Evolutionary conservation across 2,329 filamentous ascomycete genomes (phyloP), one percentile per base, ranked within the genome.

Genomic region (Aspergillus fumigatus): DNA sequence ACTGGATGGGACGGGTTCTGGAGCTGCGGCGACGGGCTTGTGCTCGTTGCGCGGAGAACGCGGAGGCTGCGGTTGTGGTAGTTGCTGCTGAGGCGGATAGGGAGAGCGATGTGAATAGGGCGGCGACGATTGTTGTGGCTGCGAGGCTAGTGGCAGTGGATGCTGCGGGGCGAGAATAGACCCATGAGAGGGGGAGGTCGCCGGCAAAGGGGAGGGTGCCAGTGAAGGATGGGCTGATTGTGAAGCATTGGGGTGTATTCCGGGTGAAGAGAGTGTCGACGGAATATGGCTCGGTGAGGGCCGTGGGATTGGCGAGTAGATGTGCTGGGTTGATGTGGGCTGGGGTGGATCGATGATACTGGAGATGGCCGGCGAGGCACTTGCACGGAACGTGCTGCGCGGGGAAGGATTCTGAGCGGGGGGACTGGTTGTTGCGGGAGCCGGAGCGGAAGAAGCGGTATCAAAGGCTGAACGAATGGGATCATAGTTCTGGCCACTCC

Each of bases 341-440:
- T 66, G 72, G 2, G 83, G 82, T 35, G 88, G 88, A 64, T 96
- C 91, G 51, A 97, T 90, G 56, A 97, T 82, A 74, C 90, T 96
- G 5, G 91, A 88, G 64, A 97, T 96, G 2, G 93, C 93, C 1
- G 93, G 92, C 4, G 93, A 97, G 41, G 89, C 89, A 70, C 89
- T 93, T n/a, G 90, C 88, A 54, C 88, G 85, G 73, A 88, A 76
- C 21, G 67, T 64, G 76, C 61, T 80, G 69, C 73, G 82, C 75
- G 70, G 72, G 14, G 77, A 79, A 7, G 78, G 76, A n/a, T 75
- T 75, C 54, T 77, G 75, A n/a, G 76, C 70, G 21, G 79, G 72
- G 26, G 75, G 77, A 60, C 70, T 79, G 61, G 77, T 78, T 62
- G 72, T 56, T 70, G 70, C 51, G 65, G 75, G 65, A 68, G 75